Conservation (phyloP, 805 yeast species). For the Saccharomycopsis sp. region DNA sequence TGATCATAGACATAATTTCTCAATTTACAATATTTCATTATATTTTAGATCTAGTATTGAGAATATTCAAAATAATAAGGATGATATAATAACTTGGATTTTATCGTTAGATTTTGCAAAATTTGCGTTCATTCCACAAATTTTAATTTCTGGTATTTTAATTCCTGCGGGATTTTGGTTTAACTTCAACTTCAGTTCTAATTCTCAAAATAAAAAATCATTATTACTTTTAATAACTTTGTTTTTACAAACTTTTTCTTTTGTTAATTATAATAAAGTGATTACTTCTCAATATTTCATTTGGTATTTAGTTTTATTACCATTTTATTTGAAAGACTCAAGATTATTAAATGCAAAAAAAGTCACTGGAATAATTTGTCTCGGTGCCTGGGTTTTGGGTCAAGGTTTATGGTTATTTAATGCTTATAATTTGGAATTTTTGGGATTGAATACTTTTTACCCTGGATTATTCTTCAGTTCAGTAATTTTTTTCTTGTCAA, state of each 20-base stretch:
- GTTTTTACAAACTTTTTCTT: conserved; percentile 71
- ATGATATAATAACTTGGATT: conserved; percentile 21
- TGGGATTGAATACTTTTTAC: conserved; percentile 56
- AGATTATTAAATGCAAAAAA: conserved; percentile 24
- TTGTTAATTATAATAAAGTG: conserved; percentile 70
- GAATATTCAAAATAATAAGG: neutral
- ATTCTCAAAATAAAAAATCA: conserved; percentile 20
- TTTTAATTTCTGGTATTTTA: conserved; percentile 44
- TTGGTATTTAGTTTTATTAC: conserved; percentile 85
- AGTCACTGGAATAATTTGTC: conserved; percentile 31
- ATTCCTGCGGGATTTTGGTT: conserved; percentile 35
- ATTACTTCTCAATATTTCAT: conserved; percentile 93
- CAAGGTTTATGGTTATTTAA: conserved; percentile 73
- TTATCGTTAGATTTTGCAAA: conserved; percentile 30
- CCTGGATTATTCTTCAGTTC: conserved; percentile 49
- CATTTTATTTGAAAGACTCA: conserved; percentile 51
- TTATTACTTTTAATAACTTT: conserved; percentile 35
- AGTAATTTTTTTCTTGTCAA: conserved; percentile 46
- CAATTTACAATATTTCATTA: conserved; percentile 69
- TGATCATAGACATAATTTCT: conserved; percentile 94
- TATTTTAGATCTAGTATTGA: conserved; percentile 44
- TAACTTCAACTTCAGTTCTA: conserved; percentile 9
- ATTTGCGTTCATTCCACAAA: conserved; percentile 79
- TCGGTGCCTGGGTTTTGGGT: conserved; percentile 52
- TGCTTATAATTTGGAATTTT: conserved; percentile 74